Conservation (phyloP, 2,329 filamentous ascomycete species). For the Colletotrichum musicola region DNA sequence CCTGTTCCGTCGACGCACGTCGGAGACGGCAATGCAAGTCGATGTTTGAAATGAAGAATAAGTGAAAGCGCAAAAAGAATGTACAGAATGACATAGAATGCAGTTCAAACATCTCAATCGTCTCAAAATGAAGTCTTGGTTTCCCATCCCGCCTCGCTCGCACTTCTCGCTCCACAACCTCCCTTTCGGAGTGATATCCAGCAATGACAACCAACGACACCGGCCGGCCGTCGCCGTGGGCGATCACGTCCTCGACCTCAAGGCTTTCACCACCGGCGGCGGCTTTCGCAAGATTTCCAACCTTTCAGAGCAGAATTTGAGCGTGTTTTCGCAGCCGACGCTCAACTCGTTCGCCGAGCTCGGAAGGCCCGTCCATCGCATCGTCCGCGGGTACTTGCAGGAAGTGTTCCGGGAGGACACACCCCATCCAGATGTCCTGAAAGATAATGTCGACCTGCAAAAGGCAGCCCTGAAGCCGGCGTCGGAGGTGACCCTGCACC, state of each 20-base stretch:
- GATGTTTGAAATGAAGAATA: background rate
- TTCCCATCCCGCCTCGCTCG: conserved; percentile 27
- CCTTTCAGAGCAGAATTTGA: conserved; percentile 1
- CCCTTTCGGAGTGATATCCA: conserved; percentile 81
- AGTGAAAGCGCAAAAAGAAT: background rate
- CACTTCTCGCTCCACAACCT: conserved; percentile 79
- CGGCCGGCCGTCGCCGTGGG: conserved; percentile 78
- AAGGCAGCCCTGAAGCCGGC: conserved; percentile 18
- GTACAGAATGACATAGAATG: background rate
- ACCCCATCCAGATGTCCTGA: conserved; percentile 39
- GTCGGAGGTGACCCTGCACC: conserved; percentile 66
- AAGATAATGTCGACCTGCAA: conserved; percentile 17
- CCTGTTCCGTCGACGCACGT: no score
- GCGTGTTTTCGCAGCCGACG: conserved; percentile 59
- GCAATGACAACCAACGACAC: conserved; percentile 61
- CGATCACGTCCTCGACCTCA: conserved; percentile 73
- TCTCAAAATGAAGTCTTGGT: conserved; percentile 37
- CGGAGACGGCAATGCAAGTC: no score
- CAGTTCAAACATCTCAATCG: background rate
- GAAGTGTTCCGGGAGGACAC: conserved; percentile 68
- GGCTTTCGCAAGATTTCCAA: conserved; percentile 28
- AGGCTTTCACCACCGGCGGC: conserved; percentile 35
- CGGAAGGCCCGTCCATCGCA: conserved; percentile 73
- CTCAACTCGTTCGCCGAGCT: conserved; percentile 79
- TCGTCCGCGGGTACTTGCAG: conserved; percentile 74